Evolutionary conservation across 306 rosid genomes (phyloP), one percentile per base, ranked within the genome.

Genomic region (Macrotyloma uniflorum): DNA sequence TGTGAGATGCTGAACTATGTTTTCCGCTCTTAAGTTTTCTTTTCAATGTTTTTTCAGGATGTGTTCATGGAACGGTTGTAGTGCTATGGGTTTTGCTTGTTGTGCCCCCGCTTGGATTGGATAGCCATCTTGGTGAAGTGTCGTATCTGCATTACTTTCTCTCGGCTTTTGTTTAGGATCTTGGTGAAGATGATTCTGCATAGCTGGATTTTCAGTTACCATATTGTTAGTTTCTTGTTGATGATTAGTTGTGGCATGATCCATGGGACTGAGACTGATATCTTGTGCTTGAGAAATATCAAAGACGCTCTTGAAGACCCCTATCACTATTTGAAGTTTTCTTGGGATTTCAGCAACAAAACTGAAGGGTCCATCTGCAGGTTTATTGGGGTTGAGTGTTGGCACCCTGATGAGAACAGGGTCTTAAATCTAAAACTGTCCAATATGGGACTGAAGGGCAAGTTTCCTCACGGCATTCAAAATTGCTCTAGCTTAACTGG

Each of bases 331-430:
- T 80, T 93, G 86, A 57, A 7, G 12, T 71, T 88, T 51, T 81
- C 93, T 0, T 91, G 98, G 98, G 32, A 84, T 84, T 93, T 93
- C 81, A 59, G 80, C 86, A 91, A 91, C 68, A 26, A 3, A 0
- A 82, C 96, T 1, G 95, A 91, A 83, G 98, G 98, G 11, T 84
- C 36, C 69, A 89, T 89, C 38, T 91, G 98, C 72, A 85, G 57
- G 78, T 93, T 94, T 75, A 67, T 32, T 11, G 98, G 98, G 58
- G 77, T 94, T 7, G 88, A 91, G 46, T 94, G 98, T 83, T 94
- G 98, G 98, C 96, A 94, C 84, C 93, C 94, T 70, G 89, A 88
- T 58, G 98, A 94, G 85, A 89, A 87, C 76, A 87, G 36, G 74
- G 97, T 94, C 43, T 64, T 91, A 42, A 94, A 89, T 59, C 86